Evolutionary conservation across 106 monocot species (phyloP), one percentile per base, ranked within the genome.

Genomic region (Allium sativum): DNA sequence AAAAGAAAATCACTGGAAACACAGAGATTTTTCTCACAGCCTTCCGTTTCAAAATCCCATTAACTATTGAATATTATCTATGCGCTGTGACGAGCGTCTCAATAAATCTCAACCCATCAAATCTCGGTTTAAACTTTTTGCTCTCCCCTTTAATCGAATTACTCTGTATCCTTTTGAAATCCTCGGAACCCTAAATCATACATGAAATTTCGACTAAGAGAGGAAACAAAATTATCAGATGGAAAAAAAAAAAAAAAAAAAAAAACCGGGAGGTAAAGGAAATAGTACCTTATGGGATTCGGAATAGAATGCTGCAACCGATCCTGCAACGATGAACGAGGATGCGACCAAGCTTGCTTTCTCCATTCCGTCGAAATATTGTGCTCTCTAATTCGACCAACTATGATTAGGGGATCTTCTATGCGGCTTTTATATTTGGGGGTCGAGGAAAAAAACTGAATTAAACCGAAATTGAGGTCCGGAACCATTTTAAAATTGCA

Each of bases 71-170:
- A 14, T 54, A 8, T 71, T 61, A 76, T 40, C 77, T 22, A 53
- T 77, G 77, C 14, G 77, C 77, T 48, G 77, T 77, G 42, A 77
- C 77, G 5, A 77, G 71, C 19, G 77, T 77, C 70, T 77, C 77
- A 21, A 77, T 77, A 12, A 77, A 77, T 42, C 71, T 59, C 59
- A 77, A 60, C 15, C 77, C 77, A 53, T 77, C 77, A 48, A 77
- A 77, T 18, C 77, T 65, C 48, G 71, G 77, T 6, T 65, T 71
- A 46, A 71, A 77, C 10, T 61, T 77, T 22, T 67, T 61, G 12
- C 11, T 17, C 48, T 61, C 66, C 13, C 45, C 59, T 9, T 50
- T 65, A 64, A 31, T 31, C 31, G 31, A 31, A 31, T 31, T 31
- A 41, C 53, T 41, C 31, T 7, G 63, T 17, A 6, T 46, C 62